Base-by-base conservation (phyloP, 768 basidiomycete genomes). In the Ramaria rubella region DNA sequence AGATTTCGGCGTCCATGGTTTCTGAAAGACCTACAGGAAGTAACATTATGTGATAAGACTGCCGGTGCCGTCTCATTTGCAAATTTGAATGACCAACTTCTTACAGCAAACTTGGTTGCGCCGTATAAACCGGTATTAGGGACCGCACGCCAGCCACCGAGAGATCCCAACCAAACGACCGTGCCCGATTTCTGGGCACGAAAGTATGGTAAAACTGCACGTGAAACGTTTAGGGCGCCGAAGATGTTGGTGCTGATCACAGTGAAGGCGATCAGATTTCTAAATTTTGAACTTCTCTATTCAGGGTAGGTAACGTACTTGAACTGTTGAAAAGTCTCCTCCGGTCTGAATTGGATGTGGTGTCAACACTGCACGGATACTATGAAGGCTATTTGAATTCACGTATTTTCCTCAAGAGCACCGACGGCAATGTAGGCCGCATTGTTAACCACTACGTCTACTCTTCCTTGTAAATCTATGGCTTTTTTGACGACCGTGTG, bases 141-240 rank as follows among this genome's bases (percentile, higher is more conserved):
- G 14, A 57, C 29, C 23, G 44, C 60, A 29, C 19, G 23, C 60
- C 63, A 64, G 17, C 66, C 68, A 9, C 34, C 64, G 49, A 65
- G 14, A 17, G 78, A 80, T 0, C 77, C 76, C 2, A 77, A 61
- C 66, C 70, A 76, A 5, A 77, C 63, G 9, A 80, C 63, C 0
- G 73, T 76, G 2, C 78, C 78, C 0, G 69, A 62, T 57, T 68
- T 71, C 23, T 70, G 66, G 52, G 70, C 67, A 12, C 79, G 68
- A 74, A 80, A 73, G 62, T 75, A 74, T 1, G 79, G 77, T 7
- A 79, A 68, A 64, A 79, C 73, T 0, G 78, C 77, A 19, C 75
- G 65, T 6, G 70, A 63, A n/a, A 77, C 72, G 56, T 77, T 64
- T 21, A 64, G 23, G 4, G 57, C 71, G 4, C 76, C 77, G 62